Conservation (phyloP, 75 land plant species). For the Picea glauca region DNA sequence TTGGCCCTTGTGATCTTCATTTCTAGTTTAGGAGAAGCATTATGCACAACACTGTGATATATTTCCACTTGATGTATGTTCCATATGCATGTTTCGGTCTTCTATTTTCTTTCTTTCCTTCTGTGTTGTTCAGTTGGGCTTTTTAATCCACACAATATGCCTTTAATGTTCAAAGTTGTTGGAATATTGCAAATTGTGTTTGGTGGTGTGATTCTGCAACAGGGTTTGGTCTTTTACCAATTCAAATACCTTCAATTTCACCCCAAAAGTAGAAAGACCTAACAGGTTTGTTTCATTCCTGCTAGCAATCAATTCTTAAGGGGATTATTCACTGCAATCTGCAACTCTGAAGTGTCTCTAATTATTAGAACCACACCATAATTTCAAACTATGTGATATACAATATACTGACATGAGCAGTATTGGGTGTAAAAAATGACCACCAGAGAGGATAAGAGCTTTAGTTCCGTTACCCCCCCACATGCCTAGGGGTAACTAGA, state of each 20-base stretch:
- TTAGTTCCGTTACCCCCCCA: too few species aligned
- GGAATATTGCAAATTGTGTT: neutral
- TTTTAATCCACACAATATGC: neutral
- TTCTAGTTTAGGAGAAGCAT: neutral
- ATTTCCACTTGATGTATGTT: neutral
- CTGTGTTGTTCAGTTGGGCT: neutral
- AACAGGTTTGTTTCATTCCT: neutral
- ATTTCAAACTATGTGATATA: neutral
- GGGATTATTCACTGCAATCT: neutral
- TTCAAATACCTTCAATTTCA: neutral
- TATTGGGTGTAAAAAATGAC: too few species aligned
- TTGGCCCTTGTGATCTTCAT: neutral
- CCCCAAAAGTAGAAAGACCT: neutral
- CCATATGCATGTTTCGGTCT: neutral
- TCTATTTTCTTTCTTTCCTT: conserved; percentile 1
- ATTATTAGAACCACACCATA: neutral
- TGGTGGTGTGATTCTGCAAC: neutral
- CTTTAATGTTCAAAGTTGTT: neutral
- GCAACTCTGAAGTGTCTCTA: neutral
- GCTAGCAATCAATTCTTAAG: neutral
- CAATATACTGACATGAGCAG: neutral
- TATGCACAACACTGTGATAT: neutral
- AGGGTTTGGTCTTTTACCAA: neutral
- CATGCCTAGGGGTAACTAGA: too few species aligned
- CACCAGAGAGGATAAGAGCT: too few species aligned